Evolutionary conservation across 345 rosid genomes (phyloP), one percentile per base, ranked within the genome.

Genomic region (Boechera divaricarpa): DNA sequence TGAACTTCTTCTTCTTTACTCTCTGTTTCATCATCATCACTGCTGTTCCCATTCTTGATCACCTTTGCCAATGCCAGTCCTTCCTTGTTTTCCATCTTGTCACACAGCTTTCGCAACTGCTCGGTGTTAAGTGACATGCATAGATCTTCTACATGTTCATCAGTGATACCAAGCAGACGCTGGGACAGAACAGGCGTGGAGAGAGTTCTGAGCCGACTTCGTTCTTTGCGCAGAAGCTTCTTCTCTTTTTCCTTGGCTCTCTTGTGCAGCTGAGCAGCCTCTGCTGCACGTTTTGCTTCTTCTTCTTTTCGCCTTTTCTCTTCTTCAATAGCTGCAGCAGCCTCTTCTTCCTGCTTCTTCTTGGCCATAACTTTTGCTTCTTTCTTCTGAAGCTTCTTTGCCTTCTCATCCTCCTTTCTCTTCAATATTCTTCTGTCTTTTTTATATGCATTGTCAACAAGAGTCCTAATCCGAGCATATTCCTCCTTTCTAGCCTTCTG

Each of bases 401-500:
- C 92, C 74, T 81, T 93, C 77, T 87, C 87, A 41, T 79, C 91
- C 71, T 91, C 98, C 68, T 90, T 95, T 80, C 93, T 93, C 84
- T 86, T 87, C 44, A 76, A 44, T 70, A 95, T 86, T 74, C 99
- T 85, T 5, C 89, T 97, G 67, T 95, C 99, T 79, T 88, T 91
- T 78, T 73, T 91, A 64, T 95, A 90, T 4, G 99, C 96, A 69
- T 90, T 91, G 82, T 90, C 98, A 55, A 96, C 93, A 80, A 96
- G 99, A 11, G 85, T 49, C 18, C 96, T 90, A 8, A 96, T 73
- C 32, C 99, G 78, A n/a, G 74, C 92, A 81, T 91, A 82, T 47
- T 96, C 99, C 80, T 96, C 98, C 81, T 90, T 96, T 70, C 98
- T 86, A 47, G 97, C 98, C 82, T 86, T 93, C 65, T 87, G 92